Base-by-base conservation (phyloP, 208 protist species). In the Angomonas ambiguus region DNA sequence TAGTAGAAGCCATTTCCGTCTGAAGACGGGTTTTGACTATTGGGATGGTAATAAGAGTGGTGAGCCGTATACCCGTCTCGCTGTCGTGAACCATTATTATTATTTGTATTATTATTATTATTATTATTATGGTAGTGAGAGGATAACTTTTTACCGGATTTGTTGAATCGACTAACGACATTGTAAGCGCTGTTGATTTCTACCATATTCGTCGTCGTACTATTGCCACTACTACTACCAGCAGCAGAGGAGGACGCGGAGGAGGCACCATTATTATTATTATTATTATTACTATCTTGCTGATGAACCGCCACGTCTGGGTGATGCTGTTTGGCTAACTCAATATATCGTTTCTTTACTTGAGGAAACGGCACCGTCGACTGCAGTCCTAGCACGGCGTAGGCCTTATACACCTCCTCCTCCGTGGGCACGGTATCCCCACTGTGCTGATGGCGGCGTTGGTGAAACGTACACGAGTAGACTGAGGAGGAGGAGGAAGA, bases 251-350 rank as follows among this genome's bases (percentile, higher is more conserved):
- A 18, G 63, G 24, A 27, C 10, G 5, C 30, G 35, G 20, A 11
- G 38, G 20, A 10, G 35, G 28, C 35, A 5, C 57, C 28, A 41
- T 62, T 35, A 24, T 62, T 67, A 35, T 49, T 18, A 49, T 49
- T 18, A 49, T 49, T 18, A 49, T n/a, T 65, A 62, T 56, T 28
- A n/a, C n/a, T 45, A 8, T 45, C 16, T 45, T 45, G 11, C 34
- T 51, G 34, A 10, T 56, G 71, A 20, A 51, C 69, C 18, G 80
- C 74, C 5, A 95, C 83, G 57, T 96, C 91, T 0, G 91, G 91
- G 76, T 96, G 91, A 62, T 96, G 88, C 67, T 90, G 67, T 73
- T 94, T 96, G 11, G 88, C 91, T 11, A 96, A 78, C 30, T 80
- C 77, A 1, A 91, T 71, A 60, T 95, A 96, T 24, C 77, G 71